Evolutionary conservation across 768 basidiomycete genomes (phyloP).

Genomic region (Coprinopsis marcescibilis): DNA sequence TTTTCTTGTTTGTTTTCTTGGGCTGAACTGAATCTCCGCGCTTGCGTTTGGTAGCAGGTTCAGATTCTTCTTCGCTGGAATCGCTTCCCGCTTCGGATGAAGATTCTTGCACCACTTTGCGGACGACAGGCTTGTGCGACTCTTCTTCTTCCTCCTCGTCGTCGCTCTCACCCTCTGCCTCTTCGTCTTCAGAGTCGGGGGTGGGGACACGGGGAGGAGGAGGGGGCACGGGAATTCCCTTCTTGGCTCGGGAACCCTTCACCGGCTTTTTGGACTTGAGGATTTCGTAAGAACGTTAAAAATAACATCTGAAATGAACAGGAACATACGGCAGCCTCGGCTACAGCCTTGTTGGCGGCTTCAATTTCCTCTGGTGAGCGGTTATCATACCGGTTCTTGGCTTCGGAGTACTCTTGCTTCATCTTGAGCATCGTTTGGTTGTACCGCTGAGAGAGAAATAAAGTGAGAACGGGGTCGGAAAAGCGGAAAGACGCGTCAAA

Average conservation of each 20-base stretch:
- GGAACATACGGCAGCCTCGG: constrained; percentile 34
- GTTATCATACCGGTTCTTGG: constrained; percentile 63
- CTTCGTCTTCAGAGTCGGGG: constrained; percentile 19
- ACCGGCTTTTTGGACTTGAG: constrained; percentile 29
- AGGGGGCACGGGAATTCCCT: constrained; percentile 20
- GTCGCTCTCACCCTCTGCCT: constrained; percentile 31
- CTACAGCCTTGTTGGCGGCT: constrained; percentile 38
- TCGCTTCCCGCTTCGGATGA: constrained; percentile 3
- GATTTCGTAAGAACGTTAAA: constrained; percentile 2
- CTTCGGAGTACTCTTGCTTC: constrained; percentile 59
- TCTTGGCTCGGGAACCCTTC: constrained; percentile 19
- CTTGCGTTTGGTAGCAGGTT: constrained; percentile 27
- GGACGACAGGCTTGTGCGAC: constrained; percentile 9
- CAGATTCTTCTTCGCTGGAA: constrained; percentile 7
- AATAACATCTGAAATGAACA: constrained; percentile 1
- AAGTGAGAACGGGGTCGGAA: constrained; percentile 5
- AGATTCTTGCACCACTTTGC: not conserved
- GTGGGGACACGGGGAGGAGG: constrained; percentile 15
- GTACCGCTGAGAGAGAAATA: constrained; percentile 37
- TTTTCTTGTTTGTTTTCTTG: constrained; percentile 26
- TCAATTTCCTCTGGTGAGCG: constrained; percentile 43
- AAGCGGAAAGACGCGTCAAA: constrained; percentile 12
- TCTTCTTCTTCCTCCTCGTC: constrained; percentile 29
- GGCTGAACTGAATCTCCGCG: constrained; percentile 21
- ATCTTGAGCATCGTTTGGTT: constrained; percentile 45